phyloP scores from a whole-genome alignment of 208 protist genomes.

The Porcisia hertigi region DNA sequence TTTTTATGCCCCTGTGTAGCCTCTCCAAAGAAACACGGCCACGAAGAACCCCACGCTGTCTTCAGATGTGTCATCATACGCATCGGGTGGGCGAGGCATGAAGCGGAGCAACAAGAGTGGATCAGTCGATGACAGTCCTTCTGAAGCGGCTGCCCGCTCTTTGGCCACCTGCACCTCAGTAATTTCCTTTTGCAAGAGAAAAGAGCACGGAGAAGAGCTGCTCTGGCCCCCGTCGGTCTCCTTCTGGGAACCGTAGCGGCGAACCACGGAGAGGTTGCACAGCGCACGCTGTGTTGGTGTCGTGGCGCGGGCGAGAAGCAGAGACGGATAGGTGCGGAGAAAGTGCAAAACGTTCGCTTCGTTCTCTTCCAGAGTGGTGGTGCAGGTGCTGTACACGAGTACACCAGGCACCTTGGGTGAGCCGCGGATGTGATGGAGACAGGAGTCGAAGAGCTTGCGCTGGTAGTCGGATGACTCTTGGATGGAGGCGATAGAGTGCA shows the following conservation, averaged over 20 bases:
- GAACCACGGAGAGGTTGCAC: constrained; percentile 24
- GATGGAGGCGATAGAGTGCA: constrained; percentile 33
- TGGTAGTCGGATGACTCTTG: constrained; percentile 66
- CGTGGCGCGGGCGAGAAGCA: constrained; percentile 49
- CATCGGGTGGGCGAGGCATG: constrained; percentile 32
- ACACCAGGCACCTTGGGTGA: constrained; percentile 21
- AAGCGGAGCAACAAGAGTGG: constrained; percentile 56
- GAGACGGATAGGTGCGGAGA: constrained; percentile 38
- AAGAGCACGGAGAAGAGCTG: constrained; percentile 1
- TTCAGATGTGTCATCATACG: constrained; percentile 15
- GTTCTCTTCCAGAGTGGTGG: constrained; percentile 78
- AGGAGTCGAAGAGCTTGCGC: constrained; percentile 69
- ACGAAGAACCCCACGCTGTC: constrained; percentile 74
- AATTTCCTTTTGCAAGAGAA: constrained; percentile 36
- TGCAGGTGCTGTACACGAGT: constrained; percentile 76
- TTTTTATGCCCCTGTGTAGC: constrained; percentile 6
- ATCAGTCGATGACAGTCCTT: neutral
- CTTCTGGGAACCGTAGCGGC: constrained; percentile 1
- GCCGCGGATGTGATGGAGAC: constrained; percentile 40
- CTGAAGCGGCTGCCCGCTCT: constrained; percentile 12
- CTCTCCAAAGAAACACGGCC: constrained; percentile 46
- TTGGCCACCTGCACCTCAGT: constrained; percentile 25
- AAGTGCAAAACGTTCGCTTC: constrained; percentile 72
- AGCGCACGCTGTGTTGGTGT: constrained; percentile 31
- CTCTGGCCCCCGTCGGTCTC: constrained; percentile 1